phyloP scores from a whole-genome alignment of 345 rosid species.

The Corchorus capsularis region DNA sequence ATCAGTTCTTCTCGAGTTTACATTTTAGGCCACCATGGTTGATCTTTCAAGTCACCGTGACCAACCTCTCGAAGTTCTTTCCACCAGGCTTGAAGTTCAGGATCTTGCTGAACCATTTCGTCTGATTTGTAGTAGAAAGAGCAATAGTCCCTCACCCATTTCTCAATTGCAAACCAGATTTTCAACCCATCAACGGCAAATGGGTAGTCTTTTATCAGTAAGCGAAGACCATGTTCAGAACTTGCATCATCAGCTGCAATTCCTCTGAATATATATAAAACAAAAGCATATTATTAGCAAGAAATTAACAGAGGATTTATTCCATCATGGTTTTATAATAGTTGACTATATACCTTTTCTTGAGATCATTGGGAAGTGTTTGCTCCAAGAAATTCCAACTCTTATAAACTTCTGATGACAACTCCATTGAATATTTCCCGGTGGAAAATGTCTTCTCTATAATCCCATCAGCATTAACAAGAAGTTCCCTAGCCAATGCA shows the following conservation, averaged over 20 bases:
- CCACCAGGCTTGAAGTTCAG: constrained; percentile 80
- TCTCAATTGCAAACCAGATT: constrained; percentile 69
- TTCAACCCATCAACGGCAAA: constrained; percentile 79
- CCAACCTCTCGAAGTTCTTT: constrained; percentile 68
- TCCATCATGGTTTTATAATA: no score
- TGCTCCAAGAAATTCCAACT: constrained; percentile 65
- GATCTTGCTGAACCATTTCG: constrained; percentile 44
- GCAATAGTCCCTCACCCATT: constrained; percentile 69
- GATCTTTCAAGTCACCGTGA: constrained; percentile 69
- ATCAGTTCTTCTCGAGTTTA: constrained; percentile 46
- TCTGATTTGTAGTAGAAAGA: constrained; percentile 53
- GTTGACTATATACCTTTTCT: constrained; percentile 63
- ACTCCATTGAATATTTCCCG: constrained; percentile 58
- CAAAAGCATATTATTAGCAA: not conserved
- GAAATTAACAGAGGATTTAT: no score
- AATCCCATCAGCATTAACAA: constrained; percentile 64
- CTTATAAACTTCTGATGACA: constrained; percentile 55
- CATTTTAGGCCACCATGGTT: constrained; percentile 80
- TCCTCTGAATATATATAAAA: constrained; percentile 45
- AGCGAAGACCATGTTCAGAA: constrained; percentile 54
- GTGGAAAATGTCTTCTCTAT: constrained; percentile 64
- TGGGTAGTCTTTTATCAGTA: constrained; percentile 69
- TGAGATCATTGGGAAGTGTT: constrained; percentile 76
- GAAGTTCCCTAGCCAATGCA: constrained; percentile 58
- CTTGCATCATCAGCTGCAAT: constrained; percentile 62